Evolutionary conservation across 768 basidiomycete genomes (phyloP).

Genomic region (Lentinus tigrinus): DNA sequence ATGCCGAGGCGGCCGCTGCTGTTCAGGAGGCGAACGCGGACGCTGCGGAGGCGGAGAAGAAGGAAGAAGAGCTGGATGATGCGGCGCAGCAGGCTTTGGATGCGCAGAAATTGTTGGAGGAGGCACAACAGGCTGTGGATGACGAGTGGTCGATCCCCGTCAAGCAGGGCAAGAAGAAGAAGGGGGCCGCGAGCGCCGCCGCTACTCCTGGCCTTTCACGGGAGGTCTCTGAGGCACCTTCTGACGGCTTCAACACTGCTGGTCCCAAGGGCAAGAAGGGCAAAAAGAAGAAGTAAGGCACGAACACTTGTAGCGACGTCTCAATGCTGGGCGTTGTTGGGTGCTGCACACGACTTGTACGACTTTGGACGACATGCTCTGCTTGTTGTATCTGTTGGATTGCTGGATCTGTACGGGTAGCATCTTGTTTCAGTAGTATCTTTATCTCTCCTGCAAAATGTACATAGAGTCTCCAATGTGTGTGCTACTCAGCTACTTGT

Average conservation of each 20-base stretch:
- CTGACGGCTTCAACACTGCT: neutral
- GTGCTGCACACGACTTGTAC: neutral
- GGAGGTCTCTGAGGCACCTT: slow-evolving; percentile 1
- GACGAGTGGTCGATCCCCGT: slow-evolving; percentile 12
- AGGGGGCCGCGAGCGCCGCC: neutral
- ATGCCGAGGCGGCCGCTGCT: neutral
- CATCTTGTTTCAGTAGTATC: neutral
- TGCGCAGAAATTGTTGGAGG: neutral
- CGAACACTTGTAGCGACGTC: neutral
- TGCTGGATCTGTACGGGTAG: neutral
- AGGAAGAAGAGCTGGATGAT: slow-evolving; percentile 10
- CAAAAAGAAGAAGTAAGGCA: slow-evolving; percentile 17
- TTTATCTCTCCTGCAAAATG: neutral
- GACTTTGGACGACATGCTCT: neutral
- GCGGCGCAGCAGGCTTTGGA: neutral
- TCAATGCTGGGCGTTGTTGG: neutral
- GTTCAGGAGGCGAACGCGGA: slow-evolving; percentile 13
- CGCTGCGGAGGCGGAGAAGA: slow-evolving; percentile 2
- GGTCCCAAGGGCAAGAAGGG: slow-evolving; percentile 22
- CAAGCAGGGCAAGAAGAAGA: slow-evolving; percentile 8
- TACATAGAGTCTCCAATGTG: neutral
- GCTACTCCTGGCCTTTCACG: neutral
- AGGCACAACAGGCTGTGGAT: slow-evolving; percentile 5
- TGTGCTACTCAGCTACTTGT: neutral
- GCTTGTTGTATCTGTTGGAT: neutral